Evolutionary conservation across 495 filamentous ascomycete genomes (phyloP).

Genomic region (Pyronema omphalodes): DNA sequence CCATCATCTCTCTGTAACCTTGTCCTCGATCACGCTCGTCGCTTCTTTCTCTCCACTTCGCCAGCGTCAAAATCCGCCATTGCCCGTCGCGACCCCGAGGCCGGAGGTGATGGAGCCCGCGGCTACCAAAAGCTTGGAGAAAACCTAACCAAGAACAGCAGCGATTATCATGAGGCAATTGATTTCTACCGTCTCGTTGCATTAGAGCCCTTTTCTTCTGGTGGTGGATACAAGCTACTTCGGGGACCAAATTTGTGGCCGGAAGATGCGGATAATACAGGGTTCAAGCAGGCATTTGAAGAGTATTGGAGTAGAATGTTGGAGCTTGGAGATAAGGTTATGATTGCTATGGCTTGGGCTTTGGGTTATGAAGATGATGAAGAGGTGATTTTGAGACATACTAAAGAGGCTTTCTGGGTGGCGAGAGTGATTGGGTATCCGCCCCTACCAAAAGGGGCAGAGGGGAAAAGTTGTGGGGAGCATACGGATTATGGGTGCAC

Average conservation of each 20-base stretch:
- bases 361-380: slow-evolving; percentile 11
- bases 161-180: slow-evolving; percentile 9
- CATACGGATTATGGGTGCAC: slow-evolving; percentile 42
- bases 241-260: slow-evolving; percentile 4
- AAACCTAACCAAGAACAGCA: slow-evolving; percentile 13
- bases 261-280: too few relatives aligned
- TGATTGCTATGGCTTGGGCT: slow-evolving; percentile 18
- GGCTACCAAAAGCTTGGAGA: slow-evolving; percentile 20
- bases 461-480: slow-evolving; percentile 33
- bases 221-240: neutral
- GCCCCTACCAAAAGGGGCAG: slow-evolving; percentile 9
- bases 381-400: slow-evolving; percentile 10
- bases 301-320: neutral
- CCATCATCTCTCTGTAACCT: slow-evolving; percentile 1
- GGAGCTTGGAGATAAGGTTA: slow-evolving; percentile 4
- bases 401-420: slow-evolving; percentile 12
- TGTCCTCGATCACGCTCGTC: slow-evolving; percentile 15
- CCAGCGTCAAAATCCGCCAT: slow-evolving; percentile 11
- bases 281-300: slow-evolving; percentile 4
- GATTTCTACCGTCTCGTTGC: slow-evolving; percentile 13
- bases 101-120: slow-evolving; percentile 18
- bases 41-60: slow-evolving; percentile 12
- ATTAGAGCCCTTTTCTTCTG: neutral
- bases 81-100: slow-evolving; percentile 7
- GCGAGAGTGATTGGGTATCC: slow-evolving; percentile 21